Base-by-base conservation (phyloP, 164 flowering plant species). In the Dillenia suffruticosa region DNA sequence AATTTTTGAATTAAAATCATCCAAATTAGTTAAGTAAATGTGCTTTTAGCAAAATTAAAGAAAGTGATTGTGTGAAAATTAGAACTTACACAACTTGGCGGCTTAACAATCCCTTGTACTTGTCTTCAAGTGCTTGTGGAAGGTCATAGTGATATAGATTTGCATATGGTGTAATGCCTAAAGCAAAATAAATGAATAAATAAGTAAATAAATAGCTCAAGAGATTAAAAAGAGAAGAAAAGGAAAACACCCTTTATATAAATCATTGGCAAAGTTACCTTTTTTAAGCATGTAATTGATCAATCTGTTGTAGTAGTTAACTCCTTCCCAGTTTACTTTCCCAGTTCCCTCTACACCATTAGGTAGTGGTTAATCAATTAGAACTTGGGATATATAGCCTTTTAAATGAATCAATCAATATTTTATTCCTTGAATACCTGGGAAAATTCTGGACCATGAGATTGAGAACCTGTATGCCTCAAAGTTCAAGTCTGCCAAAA, bases 371-470 rank as follows among this genome's bases (percentile, higher is more conserved):
- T n/a, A n/a, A n/a, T n/a, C n/a, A n/a, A n/a, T n/a, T n/a, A n/a
- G n/a, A n/a, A n/a, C n/a, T n/a, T n/a, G n/a, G n/a, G n/a, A n/a
- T n/a, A n/a, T n/a, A n/a, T n/a, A n/a, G n/a, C n/a, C n/a, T n/a
- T n/a, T n/a, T n/a, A n/a, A n/a, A n/a, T n/a, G n/a, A n/a, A n/a
- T n/a, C n/a, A n/a, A n/a, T n/a, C n/a, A n/a, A n/a, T n/a, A n/a
- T n/a, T n/a, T n/a, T n/a, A n/a, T n/a, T n/a, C n/a, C n/a, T n/a
- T n/a, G 49, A 55, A 71, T 76, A 84, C 91, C 49, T 70, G 91
- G 88, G 66, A 84, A 86, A 58, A 86, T 80, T 63, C 91, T 74
- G 24, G 88, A 80, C 91, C 91, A 86, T 10, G 91, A 84, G 65
- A 86, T 86, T 9, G 91, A 86, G 72, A 86, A 86, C 6, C 91